Evolutionary conservation across 2,329 filamentous ascomycete species (phyloP), one percentile per base, ranked within the genome.

Genomic region (Epichloe sibirici): DNA sequence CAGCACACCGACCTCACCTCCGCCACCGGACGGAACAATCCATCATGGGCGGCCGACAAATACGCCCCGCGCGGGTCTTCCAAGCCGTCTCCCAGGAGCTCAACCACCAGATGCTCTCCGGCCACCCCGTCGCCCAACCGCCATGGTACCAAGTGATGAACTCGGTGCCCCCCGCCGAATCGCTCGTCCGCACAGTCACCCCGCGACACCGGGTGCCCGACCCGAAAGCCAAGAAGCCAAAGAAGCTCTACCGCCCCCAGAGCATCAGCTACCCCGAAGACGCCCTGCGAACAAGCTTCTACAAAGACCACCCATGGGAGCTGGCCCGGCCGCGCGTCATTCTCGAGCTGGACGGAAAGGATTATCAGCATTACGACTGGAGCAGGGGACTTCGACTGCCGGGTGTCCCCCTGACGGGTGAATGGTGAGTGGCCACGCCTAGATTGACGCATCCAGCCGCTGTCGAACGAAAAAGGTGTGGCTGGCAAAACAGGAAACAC

Each of bases 241-340:
- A 82, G 69, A 81, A 83, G 60, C 72, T 95, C 61, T 97, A 90
- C 74, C 81, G 83, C 61, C 93, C 93, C 1, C 79, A 90, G 58
- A 71, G 74, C 53, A 83, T 98, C 57, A 73, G 72, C 51, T 96
- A 93, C 66, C 81, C 86, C 55, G 93, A 98, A 68, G 93, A 98
- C 69, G 70, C 73, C 55, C 75, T 98, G 63, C 84, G 93, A 57
- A 75, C 71, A 59, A 81, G 83, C 31, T 98, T 97, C 72, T 98
- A 88, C 74, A 82, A 78, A 63, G 91, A 98, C 68, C 93, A 98
- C 66, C 93, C 93, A 5, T 98, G 93, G 93, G 93, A 98, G 71
- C 73, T 98, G 64, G 93, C 93, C 17, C 79, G 91, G 57, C 93
- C 93, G 51, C 79, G 88, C 59, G 76, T 95, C 54, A 74, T 98